These are phyloP conservation scores for Penicillium concentricum DNA, from an alignment of 2,329 filamentous ascomycete species.

Conservation along the genomic window DNA sequence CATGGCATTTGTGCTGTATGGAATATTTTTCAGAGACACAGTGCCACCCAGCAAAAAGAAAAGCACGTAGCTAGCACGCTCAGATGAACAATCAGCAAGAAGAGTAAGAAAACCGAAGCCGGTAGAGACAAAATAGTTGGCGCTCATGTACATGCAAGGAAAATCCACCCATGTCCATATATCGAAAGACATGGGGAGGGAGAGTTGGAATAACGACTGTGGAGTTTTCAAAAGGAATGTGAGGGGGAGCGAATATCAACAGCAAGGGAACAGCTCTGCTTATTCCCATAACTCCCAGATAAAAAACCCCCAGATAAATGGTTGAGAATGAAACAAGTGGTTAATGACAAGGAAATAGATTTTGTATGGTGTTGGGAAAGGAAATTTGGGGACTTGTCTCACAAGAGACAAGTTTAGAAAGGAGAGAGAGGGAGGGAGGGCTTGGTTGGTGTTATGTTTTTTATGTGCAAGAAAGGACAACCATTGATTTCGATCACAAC, in stretches of 20 bases:
- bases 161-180: constrained; percentile 4
- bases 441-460: background rate
- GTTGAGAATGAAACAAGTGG: background rate
- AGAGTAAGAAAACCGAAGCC: constrained; percentile 5
- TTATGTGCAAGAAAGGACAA: background rate
- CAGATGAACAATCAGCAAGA: constrained; percentile 8
- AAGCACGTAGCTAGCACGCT: constrained; percentile 1
- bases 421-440: background rate
- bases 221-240: background rate
- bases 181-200: background rate
- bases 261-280: constrained; percentile 1
- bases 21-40: background rate
- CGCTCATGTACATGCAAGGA: constrained; percentile 24
- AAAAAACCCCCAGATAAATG: background rate
- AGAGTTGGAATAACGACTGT: background rate
- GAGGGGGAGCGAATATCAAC: background rate
- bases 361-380: background rate
- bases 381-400: background rate
- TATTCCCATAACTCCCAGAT: background rate
- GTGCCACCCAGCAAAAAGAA: background rate
- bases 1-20: background rate
- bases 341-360: background rate
- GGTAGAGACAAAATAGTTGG: constrained; percentile 18
- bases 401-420: background rate
- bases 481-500: constrained; percentile 15